A percentile compares a stretch with the other conserved stretches of the same genome.
phyloP scores from a whole-genome alignment of 306 rosid species.

The Quercus aquifolioides region DNA sequence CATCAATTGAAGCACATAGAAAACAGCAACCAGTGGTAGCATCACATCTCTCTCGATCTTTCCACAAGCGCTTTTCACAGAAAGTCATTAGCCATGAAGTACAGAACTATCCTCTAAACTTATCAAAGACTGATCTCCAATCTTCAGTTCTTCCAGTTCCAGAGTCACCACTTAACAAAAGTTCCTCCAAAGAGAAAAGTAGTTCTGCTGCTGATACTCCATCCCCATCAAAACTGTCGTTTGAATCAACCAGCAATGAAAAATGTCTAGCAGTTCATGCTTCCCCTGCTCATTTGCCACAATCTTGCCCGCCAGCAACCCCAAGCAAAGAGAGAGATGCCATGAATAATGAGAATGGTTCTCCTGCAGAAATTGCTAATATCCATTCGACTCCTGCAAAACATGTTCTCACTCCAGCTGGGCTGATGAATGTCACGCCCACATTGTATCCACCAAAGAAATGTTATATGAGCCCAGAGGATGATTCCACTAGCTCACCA shows the following conservation, averaged over 20 bases:
- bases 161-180: constrained; percentile 18
- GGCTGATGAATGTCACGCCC: constrained; percentile 72
- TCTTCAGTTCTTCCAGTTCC: constrained; percentile 14
- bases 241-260: constrained; percentile 8
- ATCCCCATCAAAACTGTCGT: constrained; percentile 14
- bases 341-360: constrained; percentile 26
- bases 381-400: constrained; percentile 52
- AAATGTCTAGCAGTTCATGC: constrained; percentile 7
- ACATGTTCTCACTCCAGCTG: constrained; percentile 46
- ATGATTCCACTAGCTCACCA: constrained; percentile 23
- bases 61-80: constrained; percentile 43
- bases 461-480: constrained; percentile 54
- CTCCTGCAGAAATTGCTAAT: constrained; percentile 5
- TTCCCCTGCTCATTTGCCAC: constrained; percentile 12
- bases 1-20: constrained; percentile 23
- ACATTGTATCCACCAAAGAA: constrained; percentile 44
- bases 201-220: constrained; percentile 5
- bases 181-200: constrained; percentile 12
- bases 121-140: constrained; percentile 14
- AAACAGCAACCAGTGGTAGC: constrained; percentile 36
- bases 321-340: constrained; percentile 37
- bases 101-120: constrained; percentile 7
- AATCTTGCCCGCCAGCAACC: constrained; percentile 29
- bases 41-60: constrained; percentile 48
- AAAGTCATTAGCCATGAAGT: constrained; percentile 14